Base-by-base conservation (phyloP, 805 yeast species). In the Metschnikowia bowlesiae region DNA sequence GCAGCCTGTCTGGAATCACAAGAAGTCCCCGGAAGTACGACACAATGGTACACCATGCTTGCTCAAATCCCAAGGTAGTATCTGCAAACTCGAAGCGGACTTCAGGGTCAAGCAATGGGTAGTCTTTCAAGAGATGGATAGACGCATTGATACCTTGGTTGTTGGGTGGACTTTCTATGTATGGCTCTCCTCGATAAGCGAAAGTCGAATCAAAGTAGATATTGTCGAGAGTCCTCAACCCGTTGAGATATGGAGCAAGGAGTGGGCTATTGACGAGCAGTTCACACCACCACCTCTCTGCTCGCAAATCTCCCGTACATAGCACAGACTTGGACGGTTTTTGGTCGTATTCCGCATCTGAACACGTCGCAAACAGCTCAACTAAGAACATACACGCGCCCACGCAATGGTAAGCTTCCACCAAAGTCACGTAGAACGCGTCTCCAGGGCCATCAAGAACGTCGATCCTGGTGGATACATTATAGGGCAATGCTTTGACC, bases 391-490 rank as follows among this genome's bases (percentile, higher is more conserved):
- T 79, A 2, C 72, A 69, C 3, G 84, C 71, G 3, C 86, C 87
- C 10, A 84, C 80, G 57, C 87, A 82, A 55, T 82, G 87, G 57
- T 81, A 73, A 0, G 82, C 73, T 6, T 73, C 73, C 2, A 82
- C 67, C 29, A 76, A 57, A 1, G 81, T 74, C 2, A 81, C 62
- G 6, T 48, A 59, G 6, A 80, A 45, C 49, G 39, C 45, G 1
- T 31, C 26, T 1, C 47, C 39, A 6, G 44, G 56, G 34, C 53
- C 59, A 18, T 57, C 53, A 6, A 48, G 52, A 13, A 66, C 50
- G 11, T 53, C 52, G n/a, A 60, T 47, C 6, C 51, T 50, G 44
- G 53, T 46, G 28, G 66, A 63, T 1, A 29, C 48, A 29, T 67
- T 63, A 16, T 51, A 59, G 13, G 59, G 61, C 41, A 59, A 46